Percentiles rank a stretch among this genome's conserved stretches.
Evolutionary conservation across 371 early-diverging fungal species (phyloP).

Genomic region (Blyttiomyces sp.): DNA sequence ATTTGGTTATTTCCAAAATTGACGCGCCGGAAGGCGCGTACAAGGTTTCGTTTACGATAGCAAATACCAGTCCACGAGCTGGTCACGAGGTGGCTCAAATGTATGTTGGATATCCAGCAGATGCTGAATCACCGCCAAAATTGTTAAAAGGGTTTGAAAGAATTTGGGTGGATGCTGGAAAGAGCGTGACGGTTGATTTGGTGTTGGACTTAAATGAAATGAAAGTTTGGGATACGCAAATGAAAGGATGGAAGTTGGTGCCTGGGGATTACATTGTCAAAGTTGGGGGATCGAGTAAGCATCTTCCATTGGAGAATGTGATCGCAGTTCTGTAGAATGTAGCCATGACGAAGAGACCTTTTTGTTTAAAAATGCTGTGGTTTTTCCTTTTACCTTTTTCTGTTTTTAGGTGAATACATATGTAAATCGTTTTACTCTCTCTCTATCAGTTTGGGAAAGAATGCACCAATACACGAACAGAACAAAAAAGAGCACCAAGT

Average conservation of each 20-base stretch:
- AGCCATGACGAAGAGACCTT: too few relatives aligned
- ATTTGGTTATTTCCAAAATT: constrained; percentile 1
- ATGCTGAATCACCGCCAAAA: constrained; percentile 48
- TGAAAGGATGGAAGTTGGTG: constrained; percentile 42
- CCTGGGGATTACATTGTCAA: constrained; percentile 42
- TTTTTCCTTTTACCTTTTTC: too few relatives aligned
- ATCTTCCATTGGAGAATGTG: too few relatives aligned
- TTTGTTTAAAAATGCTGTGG: too few relatives aligned
- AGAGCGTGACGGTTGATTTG: constrained; percentile 32
- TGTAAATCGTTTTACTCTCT: too few relatives aligned
- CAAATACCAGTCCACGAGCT: constrained; percentile 48
- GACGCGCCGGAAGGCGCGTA: neutral
- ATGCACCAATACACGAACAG: too few relatives aligned
- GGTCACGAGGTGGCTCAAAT: constrained; percentile 56
- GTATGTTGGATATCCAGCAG: constrained; percentile 47
- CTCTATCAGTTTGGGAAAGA: too few relatives aligned
- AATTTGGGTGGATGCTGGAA: constrained; percentile 36
- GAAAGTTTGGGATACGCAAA: constrained; percentile 39
- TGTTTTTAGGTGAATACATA: too few relatives aligned
- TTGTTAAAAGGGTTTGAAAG: constrained; percentile 55
- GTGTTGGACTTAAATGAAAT: constrained; percentile 36
- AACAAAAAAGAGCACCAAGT: too few relatives aligned
- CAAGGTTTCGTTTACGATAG: constrained; percentile 36
- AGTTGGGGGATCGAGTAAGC: constrained; percentile 51
- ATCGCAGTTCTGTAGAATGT: too few relatives aligned